A percentile compares a stretch with the other conserved stretches of the same genome.
Conservation (phyloP, 306 rosid genomes). For the Prunus kanzakura region DNA sequence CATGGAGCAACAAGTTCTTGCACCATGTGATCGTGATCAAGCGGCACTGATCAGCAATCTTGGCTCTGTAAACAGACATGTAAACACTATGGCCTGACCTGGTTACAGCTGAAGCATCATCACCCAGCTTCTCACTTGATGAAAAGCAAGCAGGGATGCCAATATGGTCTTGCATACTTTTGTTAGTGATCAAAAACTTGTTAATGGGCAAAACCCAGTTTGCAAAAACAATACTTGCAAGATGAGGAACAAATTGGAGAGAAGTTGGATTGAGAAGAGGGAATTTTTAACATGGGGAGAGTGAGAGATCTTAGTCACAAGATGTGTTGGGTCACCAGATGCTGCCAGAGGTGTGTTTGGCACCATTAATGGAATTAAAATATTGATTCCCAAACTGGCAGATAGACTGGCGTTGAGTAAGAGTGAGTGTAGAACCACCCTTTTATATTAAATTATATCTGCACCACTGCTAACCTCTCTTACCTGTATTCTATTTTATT, state of each 20-base stretch:
- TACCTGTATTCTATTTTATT: conserved; percentile 34
- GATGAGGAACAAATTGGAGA: conserved; percentile 13
- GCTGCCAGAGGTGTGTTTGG: conserved; percentile 64
- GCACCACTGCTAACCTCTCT: conserved; percentile 24
- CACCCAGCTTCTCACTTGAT: conserved; percentile 42
- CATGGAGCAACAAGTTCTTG: conserved; percentile 66
- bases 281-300: conserved; percentile 14
- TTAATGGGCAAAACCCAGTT: neutral
- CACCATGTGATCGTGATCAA: conserved; percentile 78
- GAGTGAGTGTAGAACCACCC: conserved; percentile 57
- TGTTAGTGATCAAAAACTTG: neutral
- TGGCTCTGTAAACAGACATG: conserved; percentile 67
- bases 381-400: conserved; percentile 51
- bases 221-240: neutral
- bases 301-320: conserved; percentile 51
- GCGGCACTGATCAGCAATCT: conserved; percentile 65
- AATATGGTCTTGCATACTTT: conserved; percentile 65
- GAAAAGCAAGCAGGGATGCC: conserved; percentile 79
- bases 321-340: conserved; percentile 40
- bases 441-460: conserved; percentile 36
- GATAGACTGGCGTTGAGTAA: conserved; percentile 58
- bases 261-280: conserved; percentile 26
- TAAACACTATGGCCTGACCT: conserved; percentile 77
- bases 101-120: conserved; percentile 50
- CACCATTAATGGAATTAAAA: conserved; percentile 35